A percentile compares a stretch with the other conserved stretches of the same genome.
These are phyloP conservation scores for Sugiyamaella lignohabitans DNA, from an alignment of 805 yeast species.

Conservation along the genomic window DNA sequence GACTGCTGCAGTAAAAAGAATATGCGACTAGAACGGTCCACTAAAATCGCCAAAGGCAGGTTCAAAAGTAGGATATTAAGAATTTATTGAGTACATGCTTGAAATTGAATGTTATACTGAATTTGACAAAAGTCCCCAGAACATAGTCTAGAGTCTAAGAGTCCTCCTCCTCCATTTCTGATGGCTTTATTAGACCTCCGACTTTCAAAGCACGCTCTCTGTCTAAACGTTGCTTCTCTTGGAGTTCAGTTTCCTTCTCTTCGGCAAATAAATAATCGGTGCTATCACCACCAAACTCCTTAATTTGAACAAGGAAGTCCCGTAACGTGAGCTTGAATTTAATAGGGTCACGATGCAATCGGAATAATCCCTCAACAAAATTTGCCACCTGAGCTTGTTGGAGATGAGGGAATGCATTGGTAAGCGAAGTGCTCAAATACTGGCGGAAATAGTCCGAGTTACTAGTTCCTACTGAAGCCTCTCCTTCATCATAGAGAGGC, in stretches of 20 bases:
- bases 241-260: conserved; percentile 72
- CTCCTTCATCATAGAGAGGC: conserved; percentile 73
- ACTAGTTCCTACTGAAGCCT: conserved; percentile 79
- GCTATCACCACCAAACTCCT: conserved; percentile 75
- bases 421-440: conserved; percentile 73
- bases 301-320: conserved; percentile 94
- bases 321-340: conserved; percentile 81
- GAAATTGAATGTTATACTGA: too few relatives aligned
- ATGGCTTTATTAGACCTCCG: conserved; percentile 92
- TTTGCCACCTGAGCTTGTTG: conserved; percentile 74
- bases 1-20: too few relatives aligned
- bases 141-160: background rate
- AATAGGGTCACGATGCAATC: conserved; percentile 62
- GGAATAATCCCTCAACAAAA: conserved; percentile 67
- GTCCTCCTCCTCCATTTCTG: conserved; percentile 72
- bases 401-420: conserved; percentile 88
- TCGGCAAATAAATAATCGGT: conserved; percentile 93
- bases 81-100: too few relatives aligned
- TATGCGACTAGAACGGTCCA: too few relatives aligned
- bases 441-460: conserved; percentile 74
- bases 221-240: conserved; percentile 62
- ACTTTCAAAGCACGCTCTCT: conserved; percentile 77
- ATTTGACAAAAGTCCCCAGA: too few relatives aligned
- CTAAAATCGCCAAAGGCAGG: too few relatives aligned
- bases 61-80: too few relatives aligned